These are phyloP conservation scores for Alliaria petiolata DNA, from an alignment of 345 rosid genomes.

Conservation along the genomic window DNA sequence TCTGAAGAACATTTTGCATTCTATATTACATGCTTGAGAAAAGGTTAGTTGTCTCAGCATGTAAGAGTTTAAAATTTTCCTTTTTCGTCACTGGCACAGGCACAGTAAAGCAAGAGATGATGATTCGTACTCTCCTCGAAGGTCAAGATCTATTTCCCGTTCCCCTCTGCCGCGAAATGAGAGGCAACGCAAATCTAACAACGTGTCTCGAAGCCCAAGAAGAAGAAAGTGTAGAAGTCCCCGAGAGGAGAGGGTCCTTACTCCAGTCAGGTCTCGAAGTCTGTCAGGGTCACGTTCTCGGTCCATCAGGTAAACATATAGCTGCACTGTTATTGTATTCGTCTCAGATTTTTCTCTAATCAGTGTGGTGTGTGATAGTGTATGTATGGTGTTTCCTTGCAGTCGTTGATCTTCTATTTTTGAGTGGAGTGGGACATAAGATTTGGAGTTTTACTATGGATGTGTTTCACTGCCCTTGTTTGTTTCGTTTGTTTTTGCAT, in stretches of 20 bases:
- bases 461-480: neutral
- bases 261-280: constrained; percentile 35
- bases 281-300: constrained; percentile 52
- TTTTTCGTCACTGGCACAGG: neutral
- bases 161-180: constrained; percentile 55
- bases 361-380: neutral
- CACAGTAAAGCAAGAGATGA: constrained; percentile 38
- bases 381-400: neutral
- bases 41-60: neutral
- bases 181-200: constrained; percentile 36
- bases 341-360: neutral
- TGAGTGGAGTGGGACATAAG: neutral
- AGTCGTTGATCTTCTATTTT: constrained; percentile 19
- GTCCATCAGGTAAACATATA: constrained; percentile 46
- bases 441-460: neutral
- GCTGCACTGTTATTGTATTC: neutral
- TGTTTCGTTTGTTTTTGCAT: neutral
- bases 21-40: neutral
- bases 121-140: constrained; percentile 40
- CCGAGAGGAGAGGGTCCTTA: constrained; percentile 37
- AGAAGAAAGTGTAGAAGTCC: constrained; percentile 43
- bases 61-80: constrained; percentile 8
- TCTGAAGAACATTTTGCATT: constrained; percentile 10
- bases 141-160: constrained; percentile 52
- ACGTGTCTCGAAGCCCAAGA: constrained; percentile 48